A percentile compares a stretch with the other conserved stretches of the same genome.
Conservation (phyloP, 176 grass and related monocot genomes). For the Elaeis guineensis region DNA sequence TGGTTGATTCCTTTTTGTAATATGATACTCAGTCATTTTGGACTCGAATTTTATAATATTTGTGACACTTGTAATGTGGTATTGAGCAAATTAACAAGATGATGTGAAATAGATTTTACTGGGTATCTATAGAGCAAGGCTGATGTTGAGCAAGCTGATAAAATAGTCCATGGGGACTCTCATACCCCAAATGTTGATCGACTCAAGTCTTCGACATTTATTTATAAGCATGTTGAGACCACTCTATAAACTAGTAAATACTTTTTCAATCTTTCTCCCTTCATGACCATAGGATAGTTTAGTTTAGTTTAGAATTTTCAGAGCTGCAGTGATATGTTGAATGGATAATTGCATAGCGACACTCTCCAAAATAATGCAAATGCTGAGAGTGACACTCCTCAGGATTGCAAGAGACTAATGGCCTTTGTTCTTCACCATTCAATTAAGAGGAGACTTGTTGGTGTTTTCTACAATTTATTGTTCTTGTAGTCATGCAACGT, state of each 20-base stretch:
- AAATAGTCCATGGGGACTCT: conserved; percentile 67
- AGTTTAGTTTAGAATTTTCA: no score
- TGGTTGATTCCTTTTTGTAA: no score
- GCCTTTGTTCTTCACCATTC: conserved; percentile 39
- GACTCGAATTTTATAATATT: no score
- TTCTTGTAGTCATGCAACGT: no score
- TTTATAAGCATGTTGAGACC: conserved; percentile 63
- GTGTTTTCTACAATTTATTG: no score
- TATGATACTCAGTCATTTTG: no score
- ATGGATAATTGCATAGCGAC: no score
- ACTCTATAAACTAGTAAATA: conserved; percentile 20
- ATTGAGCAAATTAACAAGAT: no score
- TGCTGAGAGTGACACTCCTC: conserved; percentile 22
- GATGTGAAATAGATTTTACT: conserved; percentile 48
- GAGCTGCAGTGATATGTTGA: no score
- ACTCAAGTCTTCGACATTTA: conserved; percentile 63
- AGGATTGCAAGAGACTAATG: conserved; percentile 32
- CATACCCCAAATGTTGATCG: conserved; percentile 86
- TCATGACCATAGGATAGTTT: no score
- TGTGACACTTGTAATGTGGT: no score
- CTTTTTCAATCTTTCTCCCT: no score
- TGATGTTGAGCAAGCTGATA: conserved; percentile 47
- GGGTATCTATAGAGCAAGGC: conserved; percentile 62
- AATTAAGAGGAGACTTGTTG: conserved; percentile 39
- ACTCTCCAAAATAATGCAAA: conserved; percentile 23